Base-by-base conservation (phyloP, 164 flowering plant genomes). In the Liquidambar formosana region DNA sequence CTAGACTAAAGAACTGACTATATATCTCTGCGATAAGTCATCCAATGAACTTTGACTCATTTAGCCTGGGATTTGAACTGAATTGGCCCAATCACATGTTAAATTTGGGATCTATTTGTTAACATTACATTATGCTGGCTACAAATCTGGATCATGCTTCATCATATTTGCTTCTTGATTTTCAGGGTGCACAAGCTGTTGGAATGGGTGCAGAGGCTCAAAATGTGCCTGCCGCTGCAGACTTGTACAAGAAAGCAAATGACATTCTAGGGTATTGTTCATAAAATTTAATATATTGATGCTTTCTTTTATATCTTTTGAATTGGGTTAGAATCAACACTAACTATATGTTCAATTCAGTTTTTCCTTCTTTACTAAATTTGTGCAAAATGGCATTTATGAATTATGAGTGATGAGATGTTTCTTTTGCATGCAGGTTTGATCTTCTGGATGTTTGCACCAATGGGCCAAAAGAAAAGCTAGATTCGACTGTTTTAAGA, bases 121-220 rank as follows among this genome's bases (percentile, higher is more conserved):
- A 10, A 9, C 23, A 16, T 48, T 27, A 19, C 16, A 13, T 10
- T 13, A 27, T 47, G 10, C 26, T 14, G 1, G 13, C 16, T 69
- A 21, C 23, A 22, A 49, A 19, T 46, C 12, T n/a, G 9, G 16
- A 45, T 48, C 51, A 10, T 51, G 0, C 6, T 54, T 58, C 21
- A 18, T n/a, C 28, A 18, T n/a, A 48, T 57, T 72, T 11, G n/a
- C 1, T 21, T 28, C 38, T 60, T 27, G 16, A 6, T 19, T 73
- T 74, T 73, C 84, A 96, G 99, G 99, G 99, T 75, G 99, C 99
- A 65, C 99, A 96, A 87, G 89, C 97, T 51, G 90, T 91, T 74
- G 99, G 99, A 61, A 96, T 93, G 99, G 99, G 99, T 54, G 76
- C 71, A 60, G 98, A 90, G 70, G 92, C 91, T 72, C 91, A 87